phyloP scores from a whole-genome alignment of 306 rosid genomes.

The Albizia julibrissin region DNA sequence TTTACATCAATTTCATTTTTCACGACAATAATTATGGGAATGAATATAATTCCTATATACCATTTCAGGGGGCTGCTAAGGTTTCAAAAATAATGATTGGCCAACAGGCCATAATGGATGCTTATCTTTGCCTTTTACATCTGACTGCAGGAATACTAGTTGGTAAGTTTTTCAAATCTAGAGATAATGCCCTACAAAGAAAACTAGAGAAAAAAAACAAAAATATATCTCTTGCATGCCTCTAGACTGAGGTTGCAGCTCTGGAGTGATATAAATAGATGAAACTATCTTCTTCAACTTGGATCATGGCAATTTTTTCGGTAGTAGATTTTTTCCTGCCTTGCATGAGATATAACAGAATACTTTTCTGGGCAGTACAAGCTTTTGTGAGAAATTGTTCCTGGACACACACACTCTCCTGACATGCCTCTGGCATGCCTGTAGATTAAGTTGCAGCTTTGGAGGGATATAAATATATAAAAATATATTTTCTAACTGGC shows the following conservation, averaged over 20 bases:
- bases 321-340: background rate
- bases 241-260: slow-evolving; percentile 12
- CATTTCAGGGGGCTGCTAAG: slow-evolving; percentile 90
- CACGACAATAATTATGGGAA: slow-evolving; percentile 12
- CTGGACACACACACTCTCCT: background rate
- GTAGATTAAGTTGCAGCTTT: slow-evolving; percentile 8
- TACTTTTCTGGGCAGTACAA: background rate
- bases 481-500: slow-evolving; percentile 12
- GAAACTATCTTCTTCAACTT: slow-evolving; percentile 3
- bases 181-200: background rate
- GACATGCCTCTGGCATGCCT: slow-evolving; percentile 1
- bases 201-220: background rate
- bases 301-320: background rate
- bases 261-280: slow-evolving; percentile 20
- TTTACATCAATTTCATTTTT: background rate
- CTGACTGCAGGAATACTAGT: slow-evolving; percentile 94
- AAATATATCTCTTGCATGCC: slow-evolving; percentile 3
- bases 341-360: background rate
- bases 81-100: slow-evolving; percentile 91
- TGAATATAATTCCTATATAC: slow-evolving; percentile 30
- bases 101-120: slow-evolving; percentile 96
- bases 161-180: slow-evolving; percentile 46
- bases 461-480: slow-evolving; percentile 13
- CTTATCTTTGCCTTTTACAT: slow-evolving; percentile 92
- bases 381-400: background rate